Percentiles rank a stretch among this genome's conserved stretches.
Conservation (phyloP, 2,329 filamentous ascomycete species). For the Exophiala phaeomuriformis region DNA sequence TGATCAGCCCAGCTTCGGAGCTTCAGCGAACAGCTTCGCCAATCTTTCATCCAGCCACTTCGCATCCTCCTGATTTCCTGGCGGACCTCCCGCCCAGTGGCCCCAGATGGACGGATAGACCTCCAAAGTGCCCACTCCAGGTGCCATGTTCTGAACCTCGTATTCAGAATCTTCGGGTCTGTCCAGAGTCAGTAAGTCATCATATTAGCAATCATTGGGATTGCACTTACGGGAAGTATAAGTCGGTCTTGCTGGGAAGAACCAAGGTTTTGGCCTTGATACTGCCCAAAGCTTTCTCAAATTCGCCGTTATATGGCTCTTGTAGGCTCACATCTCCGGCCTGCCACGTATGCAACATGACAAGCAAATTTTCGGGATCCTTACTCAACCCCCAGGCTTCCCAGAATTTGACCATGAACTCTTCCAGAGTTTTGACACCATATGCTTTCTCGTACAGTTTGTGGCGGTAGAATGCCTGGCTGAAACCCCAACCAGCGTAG, state of each 20-base stretch:
- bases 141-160: conserved; percentile 58
- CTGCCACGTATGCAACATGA: conserved; percentile 74
- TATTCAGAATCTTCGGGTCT: conserved; percentile 69
- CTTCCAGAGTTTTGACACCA: conserved; percentile 61
- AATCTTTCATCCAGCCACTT: conserved; percentile 63
- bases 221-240: conserved; percentile 63
- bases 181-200: not conserved
- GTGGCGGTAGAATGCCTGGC: conserved; percentile 68
- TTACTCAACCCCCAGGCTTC: conserved; percentile 60
- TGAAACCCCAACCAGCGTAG: conserved; percentile 74
- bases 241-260: conserved; percentile 63
- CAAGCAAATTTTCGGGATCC: conserved; percentile 67
- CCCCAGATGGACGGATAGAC: conserved; percentile 59
- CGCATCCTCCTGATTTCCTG: conserved; percentile 62
- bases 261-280: conserved; percentile 69
- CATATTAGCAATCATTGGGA: not conserved
- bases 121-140: conserved; percentile 50
- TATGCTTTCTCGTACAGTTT: conserved; percentile 59
- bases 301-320: conserved; percentile 59
- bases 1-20: conserved; percentile 11
- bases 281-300: conserved; percentile 56
- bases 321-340: conserved; percentile 62
- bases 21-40: conserved; percentile 44
- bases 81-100: conserved; percentile 62
- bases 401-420: conserved; percentile 70